Conservation (phyloP, 2,329 filamentous ascomycete genomes). For the Penicillium sp. region DNA sequence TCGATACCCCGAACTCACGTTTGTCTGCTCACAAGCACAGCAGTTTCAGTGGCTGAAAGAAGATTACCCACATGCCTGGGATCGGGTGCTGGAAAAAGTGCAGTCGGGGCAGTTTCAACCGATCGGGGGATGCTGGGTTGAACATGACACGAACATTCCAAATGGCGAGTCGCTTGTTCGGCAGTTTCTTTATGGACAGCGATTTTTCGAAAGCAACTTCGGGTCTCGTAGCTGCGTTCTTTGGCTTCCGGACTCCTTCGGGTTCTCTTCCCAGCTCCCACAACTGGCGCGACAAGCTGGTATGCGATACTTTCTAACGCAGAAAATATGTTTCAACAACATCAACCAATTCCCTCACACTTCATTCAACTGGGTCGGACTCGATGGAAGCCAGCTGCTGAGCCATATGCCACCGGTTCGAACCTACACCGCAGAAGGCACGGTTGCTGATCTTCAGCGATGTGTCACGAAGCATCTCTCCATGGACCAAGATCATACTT, state of each 20-base stretch:
- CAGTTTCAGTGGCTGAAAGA: constrained; percentile 98
- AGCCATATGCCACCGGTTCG: constrained; percentile 97
- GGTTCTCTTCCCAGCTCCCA: constrained; percentile 92
- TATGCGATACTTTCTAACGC: constrained; percentile 95
- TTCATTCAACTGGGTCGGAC: constrained; percentile 96
- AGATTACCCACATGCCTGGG: constrained; percentile 84
- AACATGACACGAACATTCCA: constrained; percentile 97
- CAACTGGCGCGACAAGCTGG: constrained; percentile 92
- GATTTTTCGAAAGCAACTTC: constrained; percentile 93
- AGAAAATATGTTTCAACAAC: constrained; percentile 99
- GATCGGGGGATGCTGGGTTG: constrained; percentile 97
- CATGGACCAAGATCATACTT: constrained; percentile 88
- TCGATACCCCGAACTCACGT: constrained; percentile 88
- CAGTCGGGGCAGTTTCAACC: constrained; percentile 90
- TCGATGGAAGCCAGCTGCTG: constrained; percentile 94
- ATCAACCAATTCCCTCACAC: constrained; percentile 99
- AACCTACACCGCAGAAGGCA: constrained; percentile 91
- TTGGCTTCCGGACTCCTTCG: constrained; percentile 98
- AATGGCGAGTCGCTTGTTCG: constrained; percentile 91
- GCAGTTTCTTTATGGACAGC: constrained; percentile 93
- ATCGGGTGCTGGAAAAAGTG: constrained; percentile 91
- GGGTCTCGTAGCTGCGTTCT: constrained; percentile 87
- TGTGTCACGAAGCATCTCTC: constrained; percentile 94
- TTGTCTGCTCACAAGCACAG: constrained; percentile 91
- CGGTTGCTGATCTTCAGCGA: constrained; percentile 91